These are phyloP conservation scores for Suillus hirtellus DNA, from an alignment of 768 basidiomycete species.

Conservation along the genomic window DNA sequence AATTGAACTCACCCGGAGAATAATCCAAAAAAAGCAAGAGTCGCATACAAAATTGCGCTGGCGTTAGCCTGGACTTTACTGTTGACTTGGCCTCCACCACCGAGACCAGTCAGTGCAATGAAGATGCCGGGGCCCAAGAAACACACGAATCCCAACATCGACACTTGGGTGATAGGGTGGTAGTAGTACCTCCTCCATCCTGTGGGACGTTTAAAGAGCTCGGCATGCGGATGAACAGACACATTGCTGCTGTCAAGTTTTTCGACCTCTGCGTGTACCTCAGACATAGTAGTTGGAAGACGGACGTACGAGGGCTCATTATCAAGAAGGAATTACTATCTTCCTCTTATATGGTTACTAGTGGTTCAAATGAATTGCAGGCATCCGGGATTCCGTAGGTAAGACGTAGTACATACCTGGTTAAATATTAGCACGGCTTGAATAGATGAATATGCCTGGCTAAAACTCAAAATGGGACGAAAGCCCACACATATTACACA, in stretches of 20 bases:
- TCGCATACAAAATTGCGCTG: slow-evolving; percentile 65
- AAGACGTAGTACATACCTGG: background rate
- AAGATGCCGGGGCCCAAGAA: slow-evolving; percentile 71
- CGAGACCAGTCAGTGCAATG: slow-evolving; percentile 78
- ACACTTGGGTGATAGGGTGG: slow-evolving; percentile 44
- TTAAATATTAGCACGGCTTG: background rate
- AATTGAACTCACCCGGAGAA: slow-evolving; percentile 58
- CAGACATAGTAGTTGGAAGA: slow-evolving; percentile 22
- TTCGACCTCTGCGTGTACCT: slow-evolving; percentile 14
- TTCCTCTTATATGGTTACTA: background rate
- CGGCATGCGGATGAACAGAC: background rate
- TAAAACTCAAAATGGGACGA: background rate
- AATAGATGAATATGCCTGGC: background rate
- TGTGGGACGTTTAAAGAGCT: slow-evolving; percentile 45
- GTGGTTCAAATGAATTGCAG: background rate
- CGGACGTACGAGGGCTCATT: background rate
- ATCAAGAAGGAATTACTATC: background rate
- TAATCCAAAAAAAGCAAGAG: slow-evolving; percentile 61
- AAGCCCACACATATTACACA: background rate
- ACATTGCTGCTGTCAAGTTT: background rate
- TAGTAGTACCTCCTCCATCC: slow-evolving; percentile 58
- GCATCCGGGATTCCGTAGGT: background rate
- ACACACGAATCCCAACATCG: slow-evolving; percentile 64
- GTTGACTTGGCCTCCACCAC: slow-evolving; percentile 76
- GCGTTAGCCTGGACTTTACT: slow-evolving; percentile 66